phyloP scores from a whole-genome alignment of 2,329 filamentous ascomycete genomes.

The Meredithiella fracta region DNA sequence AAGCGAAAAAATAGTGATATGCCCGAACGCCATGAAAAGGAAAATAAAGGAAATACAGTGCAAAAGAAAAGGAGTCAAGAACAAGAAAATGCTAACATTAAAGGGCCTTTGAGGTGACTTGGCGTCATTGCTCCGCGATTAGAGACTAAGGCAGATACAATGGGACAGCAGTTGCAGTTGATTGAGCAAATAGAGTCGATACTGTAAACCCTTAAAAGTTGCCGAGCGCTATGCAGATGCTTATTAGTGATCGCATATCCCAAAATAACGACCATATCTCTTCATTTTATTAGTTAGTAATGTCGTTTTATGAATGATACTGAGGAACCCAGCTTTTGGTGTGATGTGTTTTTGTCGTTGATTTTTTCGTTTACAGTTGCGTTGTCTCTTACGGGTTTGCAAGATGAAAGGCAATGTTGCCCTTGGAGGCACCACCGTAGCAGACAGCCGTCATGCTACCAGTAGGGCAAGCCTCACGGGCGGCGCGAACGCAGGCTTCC shows the following conservation, averaged over 20 bases:
- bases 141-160: too few species aligned
- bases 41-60: not conserved
- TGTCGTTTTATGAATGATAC: not conserved
- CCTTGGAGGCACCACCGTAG: conserved; percentile 29
- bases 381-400: conserved; percentile 14
- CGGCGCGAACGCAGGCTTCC: conserved; percentile 38
- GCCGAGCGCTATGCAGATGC: too few species aligned
- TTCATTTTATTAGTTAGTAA: not conserved
- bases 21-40: not conserved
- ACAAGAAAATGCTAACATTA: not conserved
- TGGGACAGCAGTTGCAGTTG: too few species aligned
- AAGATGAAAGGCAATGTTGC: conserved; percentile 29
- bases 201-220: too few species aligned
- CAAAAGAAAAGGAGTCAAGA: not conserved
- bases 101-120: not conserved
- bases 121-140: not conserved
- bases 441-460: conserved; percentile 32
- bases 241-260: too few species aligned
- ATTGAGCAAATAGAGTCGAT: too few species aligned
- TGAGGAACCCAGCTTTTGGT: not conserved
- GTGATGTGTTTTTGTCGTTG: not conserved
- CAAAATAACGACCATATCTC: not conserved
- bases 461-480: conserved; percentile 32
- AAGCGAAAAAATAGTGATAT: conserved; percentile 1
- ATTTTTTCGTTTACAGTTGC: not conserved